Evolutionary conservation across 108 stramenopile genomes (phyloP), one percentile per base, ranked within the genome.

Genomic region (Fistulifera pelliculosa): DNA sequence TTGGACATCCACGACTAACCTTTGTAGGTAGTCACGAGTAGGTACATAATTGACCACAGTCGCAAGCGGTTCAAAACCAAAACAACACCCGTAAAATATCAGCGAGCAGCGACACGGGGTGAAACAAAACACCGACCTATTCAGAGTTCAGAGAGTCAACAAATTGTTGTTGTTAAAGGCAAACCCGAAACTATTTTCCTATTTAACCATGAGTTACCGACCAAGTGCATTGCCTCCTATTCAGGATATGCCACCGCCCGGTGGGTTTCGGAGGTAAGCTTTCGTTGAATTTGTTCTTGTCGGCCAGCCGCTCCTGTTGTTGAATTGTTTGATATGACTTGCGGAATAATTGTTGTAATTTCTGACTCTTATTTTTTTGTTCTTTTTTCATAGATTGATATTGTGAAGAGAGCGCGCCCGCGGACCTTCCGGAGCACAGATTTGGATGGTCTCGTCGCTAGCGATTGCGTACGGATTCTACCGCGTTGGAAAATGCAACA

Each of bases 351-450:
- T n/a, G n/a, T 17, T 10, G 17, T 10, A 16, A 49, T 18, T 49
- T 13, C 16, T 49, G 14, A 17, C 16, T 25, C n/a, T n/a, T n/a
- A n/a, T n/a, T n/a, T n/a, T n/a, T n/a, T n/a, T n/a, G n/a, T n/a
- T n/a, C 47, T 19, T 41, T 13, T 14, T 13, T 41, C 14, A 57
- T 23, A 62, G 71, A 66, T 63, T 35, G 49, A 55, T 41, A 41
- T 70, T 38, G 25, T 40, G 17, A 21, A 66, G 8, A 39, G 54
- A 25, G 62, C 53, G 24, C 56, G 55, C 59, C 39, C 85, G 91
- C 51, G 91, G 91, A 47, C 87, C 87, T 11, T 82, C 76, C 50
- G 91, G 87, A 51, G 79, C 73, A 73, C 80, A 81, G 65, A 60
- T 93, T 13, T 93, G 87, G 80, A 55, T 69, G 11, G 91, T 80